These are phyloP conservation scores for Rhizomucor pusillus DNA, from an alignment of 371 early-diverging fungal species.

Conservation along the genomic window DNA sequence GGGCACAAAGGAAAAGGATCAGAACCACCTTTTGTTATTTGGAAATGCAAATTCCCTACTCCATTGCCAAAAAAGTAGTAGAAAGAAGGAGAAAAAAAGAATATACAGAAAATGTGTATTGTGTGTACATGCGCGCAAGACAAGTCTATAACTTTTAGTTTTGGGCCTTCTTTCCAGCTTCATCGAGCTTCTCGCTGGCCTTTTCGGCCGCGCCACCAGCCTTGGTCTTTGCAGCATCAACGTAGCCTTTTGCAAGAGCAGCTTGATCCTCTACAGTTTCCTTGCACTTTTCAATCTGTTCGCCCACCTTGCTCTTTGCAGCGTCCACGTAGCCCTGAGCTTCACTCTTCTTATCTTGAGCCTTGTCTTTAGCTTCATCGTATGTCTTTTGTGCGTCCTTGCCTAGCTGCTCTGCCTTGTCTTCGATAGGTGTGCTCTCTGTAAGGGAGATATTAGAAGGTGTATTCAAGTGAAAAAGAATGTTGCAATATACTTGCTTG, in stretches of 20 bases:
- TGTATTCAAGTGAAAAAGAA: too few species aligned
- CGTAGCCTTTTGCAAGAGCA: slow-evolving; percentile 5
- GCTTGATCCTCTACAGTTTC: slow-evolving; percentile 4
- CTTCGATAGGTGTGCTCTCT: background rate
- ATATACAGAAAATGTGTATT: background rate
- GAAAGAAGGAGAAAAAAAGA: slow-evolving; percentile 4
- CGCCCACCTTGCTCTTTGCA: slow-evolving; percentile 6
- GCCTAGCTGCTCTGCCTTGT: slow-evolving; percentile 2
- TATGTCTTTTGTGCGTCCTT: background rate
- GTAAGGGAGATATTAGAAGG: too few species aligned
- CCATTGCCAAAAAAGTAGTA: slow-evolving; percentile 24
- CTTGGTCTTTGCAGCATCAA: slow-evolving; percentile 9
- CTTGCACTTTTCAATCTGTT: slow-evolving; percentile 7
- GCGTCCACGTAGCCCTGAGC: slow-evolving; percentile 9
- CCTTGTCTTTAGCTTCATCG: slow-evolving; percentile 9
- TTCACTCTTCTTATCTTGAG: background rate
- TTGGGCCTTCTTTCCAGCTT: slow-evolving; percentile 7
- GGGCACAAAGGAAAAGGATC: slow-evolving; percentile 46
- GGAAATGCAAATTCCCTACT: slow-evolving; percentile 41
- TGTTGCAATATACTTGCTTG: background rate
- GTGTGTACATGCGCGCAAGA: background rate
- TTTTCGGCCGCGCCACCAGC: slow-evolving; percentile 2
- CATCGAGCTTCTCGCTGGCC: slow-evolving; percentile 8
- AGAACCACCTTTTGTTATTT: slow-evolving; percentile 51
- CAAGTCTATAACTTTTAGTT: too few species aligned